Base-by-base conservation (phyloP, 1,284 basidiomycete genomes). In the Cryptococcus wingfieldii region DNA sequence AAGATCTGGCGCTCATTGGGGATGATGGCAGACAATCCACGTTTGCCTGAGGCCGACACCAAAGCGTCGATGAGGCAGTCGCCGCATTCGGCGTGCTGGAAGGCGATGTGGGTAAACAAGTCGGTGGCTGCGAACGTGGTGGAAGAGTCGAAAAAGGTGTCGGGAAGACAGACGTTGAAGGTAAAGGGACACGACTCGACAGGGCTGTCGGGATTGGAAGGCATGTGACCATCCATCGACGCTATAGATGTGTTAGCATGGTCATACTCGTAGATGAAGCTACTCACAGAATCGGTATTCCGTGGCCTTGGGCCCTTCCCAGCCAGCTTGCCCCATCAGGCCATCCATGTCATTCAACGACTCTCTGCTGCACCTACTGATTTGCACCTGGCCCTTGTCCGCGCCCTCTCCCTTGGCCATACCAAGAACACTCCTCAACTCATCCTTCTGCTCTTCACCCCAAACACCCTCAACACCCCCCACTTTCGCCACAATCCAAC, bases 41-140 rank as follows among this genome's bases (percentile, higher is more conserved):
- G 63, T 39, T 59, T 50, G 10, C 76, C 76, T 10, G 71, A 74
- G 8, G 63, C 57, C 13, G 54, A 55, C 19, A 76, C 50, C 14
- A 78, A 59, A 5, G 67, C 69, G 16, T 55, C 60, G 50, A 77
- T 71, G 16, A 77, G 54, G 54, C 77, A 78, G 56, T 77, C 76
- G 9, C 76, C 77, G 50, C 76, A 77, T 19, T 59, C 38, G 0
- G 65, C 65, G 39, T 67, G 47, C 9, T 56, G 60, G 50, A 75
- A 78, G 2, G 75, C 63, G 7, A 77, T 31, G 14, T 56, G 55
- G 13, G 58, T 64, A 63, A 78, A 72, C 5, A 72, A 62, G 13
- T 67, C 67, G 4, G 52, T 50, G 0, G 72, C 64, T 2, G 53
- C 47, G 58, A 59, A 53, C 0, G 53, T 44, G 14, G 34, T 43